phyloP scores from a whole-genome alignment of 257 asterid species.

The Linaria vulgaris region DNA sequence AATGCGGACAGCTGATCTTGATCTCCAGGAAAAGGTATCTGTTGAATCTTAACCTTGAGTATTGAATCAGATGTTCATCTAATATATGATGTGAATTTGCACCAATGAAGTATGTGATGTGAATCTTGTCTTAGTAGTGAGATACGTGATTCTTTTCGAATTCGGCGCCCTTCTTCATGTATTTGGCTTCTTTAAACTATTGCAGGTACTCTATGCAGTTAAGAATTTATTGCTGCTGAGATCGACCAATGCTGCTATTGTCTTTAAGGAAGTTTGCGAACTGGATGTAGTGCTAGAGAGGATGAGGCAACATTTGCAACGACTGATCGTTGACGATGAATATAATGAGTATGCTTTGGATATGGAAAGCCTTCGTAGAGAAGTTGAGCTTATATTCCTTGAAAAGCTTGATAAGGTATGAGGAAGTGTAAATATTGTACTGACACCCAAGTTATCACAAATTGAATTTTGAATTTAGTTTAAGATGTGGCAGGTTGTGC shows the following conservation, averaged over 20 bases:
- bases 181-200: slow-evolving; percentile 19
- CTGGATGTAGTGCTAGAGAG: slow-evolving; percentile 51
- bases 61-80: background rate
- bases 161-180: background rate
- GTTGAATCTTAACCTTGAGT: background rate
- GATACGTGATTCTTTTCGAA: background rate
- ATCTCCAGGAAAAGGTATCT: slow-evolving; percentile 87
- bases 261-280: slow-evolving; percentile 56
- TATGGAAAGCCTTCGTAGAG: slow-evolving; percentile 58
- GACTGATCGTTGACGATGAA: slow-evolving; percentile 41
- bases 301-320: slow-evolving; percentile 52
- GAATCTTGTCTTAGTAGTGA: background rate
- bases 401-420: slow-evolving; percentile 50
- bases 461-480: slow-evolving; percentile 16
- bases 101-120: too few species aligned
- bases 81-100: slow-evolving; percentile 12
- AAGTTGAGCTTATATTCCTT: slow-evolving; percentile 55
- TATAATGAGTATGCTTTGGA: slow-evolving; percentile 57
- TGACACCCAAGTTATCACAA: background rate
- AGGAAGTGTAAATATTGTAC: background rate
- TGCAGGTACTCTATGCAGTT: slow-evolving; percentile 71
- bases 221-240: slow-evolving; percentile 55
- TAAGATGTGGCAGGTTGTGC: slow-evolving; percentile 34
- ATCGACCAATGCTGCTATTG: slow-evolving; percentile 46
- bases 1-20: slow-evolving; percentile 58